phyloP scores from a whole-genome alignment of 2,329 filamentous ascomycete genomes.

The Zarea fungicola region DNA sequence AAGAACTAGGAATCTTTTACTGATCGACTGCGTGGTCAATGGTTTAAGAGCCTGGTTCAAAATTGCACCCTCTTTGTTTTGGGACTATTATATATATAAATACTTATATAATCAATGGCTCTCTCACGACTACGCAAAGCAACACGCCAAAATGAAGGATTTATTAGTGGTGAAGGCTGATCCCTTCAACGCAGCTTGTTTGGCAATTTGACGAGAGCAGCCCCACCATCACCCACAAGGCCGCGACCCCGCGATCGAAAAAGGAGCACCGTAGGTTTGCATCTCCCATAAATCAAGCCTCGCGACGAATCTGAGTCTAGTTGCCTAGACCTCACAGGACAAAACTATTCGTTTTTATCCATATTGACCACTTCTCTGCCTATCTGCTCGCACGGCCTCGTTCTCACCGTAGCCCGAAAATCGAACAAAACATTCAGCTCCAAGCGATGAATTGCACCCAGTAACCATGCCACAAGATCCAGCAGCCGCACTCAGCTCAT shows the following conservation, averaged over 20 bases:
- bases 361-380: background rate
- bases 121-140: too few species aligned
- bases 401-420: background rate
- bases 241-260: constrained; percentile 14
- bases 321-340: too few species aligned
- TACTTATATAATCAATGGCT: too few species aligned
- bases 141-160: too few species aligned
- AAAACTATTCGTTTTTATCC: background rate
- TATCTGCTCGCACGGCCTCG: background rate
- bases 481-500: constrained; percentile 46
- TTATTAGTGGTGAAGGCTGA: too few species aligned
- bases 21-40: background rate
- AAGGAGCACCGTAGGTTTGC: background rate
- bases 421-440: background rate
- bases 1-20: background rate
- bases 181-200: too few species aligned
- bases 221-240: constrained; percentile 14
- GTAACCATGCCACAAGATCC: constrained; percentile 39
- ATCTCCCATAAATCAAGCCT: background rate
- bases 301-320: too few species aligned
- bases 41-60: too few species aligned
- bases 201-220: background rate
- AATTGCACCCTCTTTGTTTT: too few species aligned
- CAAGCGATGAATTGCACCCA: constrained; percentile 21
- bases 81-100: too few species aligned